A percentile compares a stretch with the other conserved stretches of the same genome.
phyloP scores from a whole-genome alignment of 345 rosid genomes.

The Mallotus nudiflorus region DNA sequence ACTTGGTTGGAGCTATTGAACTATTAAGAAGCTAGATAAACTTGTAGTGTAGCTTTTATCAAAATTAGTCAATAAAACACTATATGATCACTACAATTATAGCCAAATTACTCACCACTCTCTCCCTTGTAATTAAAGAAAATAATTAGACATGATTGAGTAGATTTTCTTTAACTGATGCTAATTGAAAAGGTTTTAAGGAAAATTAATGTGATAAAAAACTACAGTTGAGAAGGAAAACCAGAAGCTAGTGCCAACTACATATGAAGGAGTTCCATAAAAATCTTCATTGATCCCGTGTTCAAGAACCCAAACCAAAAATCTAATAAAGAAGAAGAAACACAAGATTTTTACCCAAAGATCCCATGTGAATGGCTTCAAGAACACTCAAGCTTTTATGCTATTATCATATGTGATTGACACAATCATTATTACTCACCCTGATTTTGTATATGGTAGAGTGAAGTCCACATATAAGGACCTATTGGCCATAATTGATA shows the following conservation, averaged over 20 bases:
- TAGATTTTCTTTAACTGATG: too few relatives aligned
- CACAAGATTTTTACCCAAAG: constrained; percentile 63
- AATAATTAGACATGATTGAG: not conserved
- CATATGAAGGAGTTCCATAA: constrained; percentile 21
- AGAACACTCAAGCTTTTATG: constrained; percentile 47
- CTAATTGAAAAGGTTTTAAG: not conserved
- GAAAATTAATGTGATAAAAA: constrained; percentile 13
- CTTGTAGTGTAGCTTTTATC: constrained; percentile 71
- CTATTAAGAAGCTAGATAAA: constrained; percentile 49
- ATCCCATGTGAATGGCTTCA: constrained; percentile 59
- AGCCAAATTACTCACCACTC: constrained; percentile 45
- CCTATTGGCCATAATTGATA: constrained; percentile 14
- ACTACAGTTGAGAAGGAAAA: constrained; percentile 46
- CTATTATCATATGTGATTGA: not conserved
- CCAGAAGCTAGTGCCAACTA: constrained; percentile 71
- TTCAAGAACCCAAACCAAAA: constrained; percentile 12
- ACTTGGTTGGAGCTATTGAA: constrained; percentile 51
- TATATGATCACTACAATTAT: constrained; percentile 50
- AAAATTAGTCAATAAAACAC: constrained; percentile 59
- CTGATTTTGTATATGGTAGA: not conserved
- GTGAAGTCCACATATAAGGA: constrained; percentile 56
- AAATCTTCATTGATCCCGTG: constrained; percentile 11
- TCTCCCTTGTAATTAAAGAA: constrained; percentile 46
- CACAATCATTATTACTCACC: not conserved
- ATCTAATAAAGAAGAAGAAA: constrained; percentile 32